Evolutionary conservation across 2,329 filamentous ascomycete species (phyloP).

Genomic region (Fusarium illudens): DNA sequence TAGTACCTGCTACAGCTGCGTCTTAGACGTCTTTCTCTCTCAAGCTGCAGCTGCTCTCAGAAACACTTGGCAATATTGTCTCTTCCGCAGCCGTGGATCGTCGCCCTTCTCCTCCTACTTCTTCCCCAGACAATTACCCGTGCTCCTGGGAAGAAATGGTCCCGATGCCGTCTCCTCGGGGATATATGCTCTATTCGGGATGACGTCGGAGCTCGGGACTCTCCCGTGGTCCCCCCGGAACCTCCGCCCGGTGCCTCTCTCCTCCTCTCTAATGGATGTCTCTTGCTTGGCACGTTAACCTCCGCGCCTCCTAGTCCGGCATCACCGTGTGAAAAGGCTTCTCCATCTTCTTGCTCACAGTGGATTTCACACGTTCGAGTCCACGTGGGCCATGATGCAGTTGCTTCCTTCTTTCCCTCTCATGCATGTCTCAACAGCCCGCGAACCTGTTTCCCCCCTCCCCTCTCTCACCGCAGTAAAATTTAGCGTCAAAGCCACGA

Average conservation of each 20-base stretch:
- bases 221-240: background rate
- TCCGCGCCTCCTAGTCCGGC: background rate
- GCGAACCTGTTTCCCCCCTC: conserved; percentile 6
- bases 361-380: background rate
- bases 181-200: background rate
- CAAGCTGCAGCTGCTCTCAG: conserved; percentile 3
- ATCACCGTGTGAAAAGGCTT: background rate
- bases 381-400: conserved; percentile 27
- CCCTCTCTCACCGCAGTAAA: conserved; percentile 25
- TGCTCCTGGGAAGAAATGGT: background rate
- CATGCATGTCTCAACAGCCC: conserved; percentile 25
- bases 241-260: background rate
- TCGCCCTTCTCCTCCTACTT: background rate
- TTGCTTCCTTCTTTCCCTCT: conserved; percentile 6
- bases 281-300: background rate
- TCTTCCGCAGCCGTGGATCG: background rate
- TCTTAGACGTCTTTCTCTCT: background rate
- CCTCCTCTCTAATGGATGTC: too few relatives aligned
- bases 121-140: background rate
- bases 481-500: conserved; percentile 30
- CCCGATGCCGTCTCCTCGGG: background rate
- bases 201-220: background rate
- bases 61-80: conserved; percentile 21
- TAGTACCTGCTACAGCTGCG: background rate
- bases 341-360: background rate